Evolutionary conservation across 805 yeast genomes (phyloP).

Genomic region (Schizosaccharomyces lindneri): DNA sequence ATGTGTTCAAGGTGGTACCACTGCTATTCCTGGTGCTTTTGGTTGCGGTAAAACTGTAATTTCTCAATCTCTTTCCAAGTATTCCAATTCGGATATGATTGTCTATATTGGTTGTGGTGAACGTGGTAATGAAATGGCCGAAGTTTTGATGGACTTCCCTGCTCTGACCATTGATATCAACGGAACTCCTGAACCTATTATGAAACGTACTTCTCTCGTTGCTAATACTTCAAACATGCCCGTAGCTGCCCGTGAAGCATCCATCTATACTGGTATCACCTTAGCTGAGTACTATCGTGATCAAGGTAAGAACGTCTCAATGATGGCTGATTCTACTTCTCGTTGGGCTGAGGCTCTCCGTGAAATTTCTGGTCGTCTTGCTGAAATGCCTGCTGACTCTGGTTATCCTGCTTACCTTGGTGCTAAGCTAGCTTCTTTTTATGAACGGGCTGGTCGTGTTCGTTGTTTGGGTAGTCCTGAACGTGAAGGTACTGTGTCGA

Average conservation of each 20-base stretch:
- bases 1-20: constrained; percentile 99
- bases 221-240: constrained; percentile 99
- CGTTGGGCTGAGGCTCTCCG: constrained; percentile 99
- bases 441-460: constrained; percentile 98
- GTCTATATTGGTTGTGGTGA: constrained; percentile 89
- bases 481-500: constrained; percentile 94
- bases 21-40: constrained; percentile 99
- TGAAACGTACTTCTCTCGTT: constrained; percentile 96
- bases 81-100: constrained; percentile 89
- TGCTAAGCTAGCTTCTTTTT: constrained; percentile 94
- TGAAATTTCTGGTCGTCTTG: constrained; percentile 98
- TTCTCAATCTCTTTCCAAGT: constrained; percentile 89
- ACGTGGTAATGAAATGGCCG: constrained; percentile 98
- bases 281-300: constrained; percentile 98
- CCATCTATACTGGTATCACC: constrained; percentile 96
- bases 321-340: constrained; percentile 98
- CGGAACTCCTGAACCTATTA: constrained; percentile 92
- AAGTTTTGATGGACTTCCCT: constrained; percentile 98
- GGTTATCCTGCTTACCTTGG: constrained; percentile 99
- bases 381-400: constrained; percentile 99
- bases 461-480: constrained; percentile 87
- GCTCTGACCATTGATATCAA: constrained; percentile 74
- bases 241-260: constrained; percentile 99
- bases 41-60: constrained; percentile 98
- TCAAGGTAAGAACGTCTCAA: constrained; percentile 95